Conservation (phyloP, 2,329 filamentous ascomycete genomes). For the Blumeria graminis region DNA sequence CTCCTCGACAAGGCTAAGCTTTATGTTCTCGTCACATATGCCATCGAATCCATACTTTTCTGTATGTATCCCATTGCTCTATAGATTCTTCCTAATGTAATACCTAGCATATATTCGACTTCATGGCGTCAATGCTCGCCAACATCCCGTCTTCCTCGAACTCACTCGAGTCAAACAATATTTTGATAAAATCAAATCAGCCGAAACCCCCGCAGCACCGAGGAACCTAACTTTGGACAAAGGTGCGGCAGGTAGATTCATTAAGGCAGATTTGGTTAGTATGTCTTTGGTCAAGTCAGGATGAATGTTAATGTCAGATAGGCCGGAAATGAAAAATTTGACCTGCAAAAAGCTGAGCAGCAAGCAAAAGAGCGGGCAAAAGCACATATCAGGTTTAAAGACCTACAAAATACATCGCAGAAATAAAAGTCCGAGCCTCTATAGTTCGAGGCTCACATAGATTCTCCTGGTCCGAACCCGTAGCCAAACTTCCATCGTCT, state of each 20-base stretch:
- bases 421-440: no score
- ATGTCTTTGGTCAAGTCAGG: conserved; percentile 3
- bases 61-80: conserved; percentile 25
- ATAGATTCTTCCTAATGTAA: neutral
- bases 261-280: conserved; percentile 54
- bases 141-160: conserved; percentile 68
- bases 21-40: conserved; percentile 67
- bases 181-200: conserved; percentile 69
- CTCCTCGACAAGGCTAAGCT: conserved; percentile 91
- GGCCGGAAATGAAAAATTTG: conserved; percentile 23
- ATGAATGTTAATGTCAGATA: conserved; percentile 3
- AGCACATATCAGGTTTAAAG: neutral
- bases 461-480: no score
- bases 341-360: conserved; percentile 23
- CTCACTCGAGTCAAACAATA: conserved; percentile 73
- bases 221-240: conserved; percentile 36
- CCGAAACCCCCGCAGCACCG: conserved; percentile 29
- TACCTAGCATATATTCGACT: conserved; percentile 46
- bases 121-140: conserved; percentile 55
- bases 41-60: conserved; percentile 76
- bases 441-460: no score
- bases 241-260: conserved; percentile 54
- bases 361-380: conserved; percentile 22
- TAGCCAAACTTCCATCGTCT: no score
- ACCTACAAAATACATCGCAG: neutral